Conservation (phyloP, 768 basidiomycete genomes). For the Russula olivacea region DNA sequence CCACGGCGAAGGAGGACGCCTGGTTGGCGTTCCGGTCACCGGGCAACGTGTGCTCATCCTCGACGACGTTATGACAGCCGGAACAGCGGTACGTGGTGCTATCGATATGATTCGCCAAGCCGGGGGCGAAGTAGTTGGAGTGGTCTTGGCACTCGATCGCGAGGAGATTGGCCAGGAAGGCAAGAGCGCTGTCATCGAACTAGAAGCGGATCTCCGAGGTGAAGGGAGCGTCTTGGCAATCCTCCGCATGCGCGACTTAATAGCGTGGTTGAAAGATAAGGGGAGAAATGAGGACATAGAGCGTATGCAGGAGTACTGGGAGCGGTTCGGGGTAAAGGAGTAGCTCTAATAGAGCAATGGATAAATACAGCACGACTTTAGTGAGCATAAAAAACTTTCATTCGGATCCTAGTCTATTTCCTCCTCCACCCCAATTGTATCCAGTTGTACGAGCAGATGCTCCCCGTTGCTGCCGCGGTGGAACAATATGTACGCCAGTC, state of each 20-base stretch:
- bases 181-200: conserved; percentile 73
- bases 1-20: conserved; percentile 90
- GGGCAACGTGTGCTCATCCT: conserved; percentile 82
- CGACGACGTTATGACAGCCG: conserved; percentile 95
- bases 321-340: conserved; percentile 60
- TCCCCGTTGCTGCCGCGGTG: conserved; percentile 41
- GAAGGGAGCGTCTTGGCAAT: conserved; percentile 70
- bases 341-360: conserved; percentile 7
- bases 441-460: conserved; percentile 30
- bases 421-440: conserved; percentile 47
- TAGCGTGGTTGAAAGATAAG: conserved; percentile 72
- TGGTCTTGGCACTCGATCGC: conserved; percentile 80
- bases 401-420: conserved; percentile 42
- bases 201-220: conserved; percentile 67
- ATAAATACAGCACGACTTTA: neutral
- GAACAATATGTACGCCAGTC: conserved; percentile 51
- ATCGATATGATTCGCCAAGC: conserved; percentile 62
- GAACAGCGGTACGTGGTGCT: conserved; percentile 81
- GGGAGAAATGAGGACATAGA: conserved; percentile 57
- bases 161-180: conserved; percentile 77
- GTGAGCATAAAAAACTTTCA: conserved; percentile 5
- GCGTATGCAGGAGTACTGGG: conserved; percentile 72
- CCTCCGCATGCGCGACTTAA: conserved; percentile 78
- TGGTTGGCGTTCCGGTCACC: conserved; percentile 81
- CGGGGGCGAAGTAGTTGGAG: conserved; percentile 82